Conservation (phyloP, 1,284 basidiomycete genomes). For the Anthracocystis panici-leucophaei region DNA sequence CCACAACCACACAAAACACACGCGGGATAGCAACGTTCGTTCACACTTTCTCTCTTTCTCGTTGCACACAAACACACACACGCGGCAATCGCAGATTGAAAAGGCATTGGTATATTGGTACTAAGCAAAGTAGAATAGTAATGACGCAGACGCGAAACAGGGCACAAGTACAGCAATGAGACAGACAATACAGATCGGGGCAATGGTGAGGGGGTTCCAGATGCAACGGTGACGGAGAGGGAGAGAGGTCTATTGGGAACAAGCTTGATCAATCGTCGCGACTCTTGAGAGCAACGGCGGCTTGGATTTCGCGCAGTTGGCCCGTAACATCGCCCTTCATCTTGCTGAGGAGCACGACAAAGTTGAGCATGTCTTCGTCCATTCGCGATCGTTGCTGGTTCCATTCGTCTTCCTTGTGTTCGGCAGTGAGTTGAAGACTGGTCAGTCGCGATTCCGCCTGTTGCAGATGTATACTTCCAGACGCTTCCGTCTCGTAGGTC, state of each 20-base stretch:
- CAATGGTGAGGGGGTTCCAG: too few relatives aligned
- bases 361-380: conserved; percentile 57
- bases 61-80: neutral
- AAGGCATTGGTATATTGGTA: conserved; percentile 12
- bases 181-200: conserved; percentile 5
- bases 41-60: neutral
- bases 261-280: conserved; percentile 38
- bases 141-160: neutral
- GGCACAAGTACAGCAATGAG: conserved; percentile 6
- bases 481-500: conserved; percentile 51
- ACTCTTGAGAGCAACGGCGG: conserved; percentile 51
- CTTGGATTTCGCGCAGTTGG: conserved; percentile 49
- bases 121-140: neutral
- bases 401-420: conserved; percentile 54
- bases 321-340: conserved; percentile 54
- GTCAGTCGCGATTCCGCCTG: conserved; percentile 48
- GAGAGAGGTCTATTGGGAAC: neutral
- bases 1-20: neutral
- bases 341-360: conserved; percentile 53
- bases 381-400: conserved; percentile 44
- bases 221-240: conserved; percentile 3
- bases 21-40: too few relatives aligned
- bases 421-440: conserved; percentile 46
- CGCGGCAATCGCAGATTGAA: neutral
- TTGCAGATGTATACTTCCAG: conserved; percentile 47